Percentiles rank a stretch among this genome's conserved stretches.
Conservation (phyloP, 768 basidiomycete species). For the Tricholoma hemisulphureum region DNA sequence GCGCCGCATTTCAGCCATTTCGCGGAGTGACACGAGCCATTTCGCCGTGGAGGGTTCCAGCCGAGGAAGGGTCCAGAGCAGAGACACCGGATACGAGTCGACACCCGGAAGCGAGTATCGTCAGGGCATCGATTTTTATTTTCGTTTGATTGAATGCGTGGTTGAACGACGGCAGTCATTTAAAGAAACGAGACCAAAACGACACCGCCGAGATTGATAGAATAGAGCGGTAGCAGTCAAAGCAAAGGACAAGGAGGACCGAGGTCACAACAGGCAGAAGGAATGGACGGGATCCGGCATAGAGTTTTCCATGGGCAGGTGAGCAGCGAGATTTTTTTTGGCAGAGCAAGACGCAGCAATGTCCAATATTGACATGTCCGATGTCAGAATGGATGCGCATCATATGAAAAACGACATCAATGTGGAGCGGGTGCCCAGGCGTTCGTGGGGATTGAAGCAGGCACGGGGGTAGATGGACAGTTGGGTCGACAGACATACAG, state of each 20-base stretch:
- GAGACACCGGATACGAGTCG: background rate
- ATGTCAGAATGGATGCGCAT: background rate
- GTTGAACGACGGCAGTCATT: background rate
- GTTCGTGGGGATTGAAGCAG: background rate
- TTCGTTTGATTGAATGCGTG: no score
- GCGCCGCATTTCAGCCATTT: background rate
- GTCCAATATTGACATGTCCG: background rate
- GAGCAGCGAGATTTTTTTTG: background rate
- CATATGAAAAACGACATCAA: background rate
- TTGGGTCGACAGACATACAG: background rate
- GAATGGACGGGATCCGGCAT: background rate
- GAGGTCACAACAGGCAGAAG: background rate
- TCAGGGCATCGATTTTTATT: no score
- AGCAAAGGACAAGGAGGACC: background rate
- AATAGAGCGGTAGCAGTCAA: background rate
- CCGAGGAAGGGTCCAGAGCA: no score
- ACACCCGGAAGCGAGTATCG: background rate
- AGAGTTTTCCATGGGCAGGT: background rate
- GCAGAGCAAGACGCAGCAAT: background rate
- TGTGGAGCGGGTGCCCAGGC: background rate
- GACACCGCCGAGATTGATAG: background rate
- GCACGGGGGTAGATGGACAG: background rate
- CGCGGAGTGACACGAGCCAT: no score
- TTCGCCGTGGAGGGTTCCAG: no score
- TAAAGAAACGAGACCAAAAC: background rate